Base-by-base conservation (phyloP, 257 asterid genomes). In the Lithospermum erythrorhizon region DNA sequence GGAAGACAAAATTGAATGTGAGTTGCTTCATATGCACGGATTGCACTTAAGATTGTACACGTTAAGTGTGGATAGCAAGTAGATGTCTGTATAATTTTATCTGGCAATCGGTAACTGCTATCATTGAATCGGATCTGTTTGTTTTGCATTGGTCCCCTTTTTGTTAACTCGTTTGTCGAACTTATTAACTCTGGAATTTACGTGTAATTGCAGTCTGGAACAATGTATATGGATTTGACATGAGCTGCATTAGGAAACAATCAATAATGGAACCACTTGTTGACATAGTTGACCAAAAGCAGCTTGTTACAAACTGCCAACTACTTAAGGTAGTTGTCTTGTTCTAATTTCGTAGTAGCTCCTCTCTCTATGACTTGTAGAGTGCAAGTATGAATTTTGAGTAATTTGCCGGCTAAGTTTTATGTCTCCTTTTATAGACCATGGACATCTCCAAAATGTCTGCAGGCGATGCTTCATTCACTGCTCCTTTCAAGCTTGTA, bases 231-330 rank as follows among this genome's bases (percentile, higher is more conserved):
- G 99, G 99, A 63, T 93, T 89, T 65, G 82, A 93, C 69, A 93
- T 93, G 99, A 93, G 95, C 81, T 93, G 99, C 81, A 86, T 93
- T 32, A 78, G 97, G 83, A 89, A 89, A 85, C 96, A 77, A 71
- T 72, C 95, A 67, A 84, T 93, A 63, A 47, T 69, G 69, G 99
- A 93, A 70, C 99, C 99, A 59, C 90, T 93, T 67, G 97, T 93
- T 65, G 99, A 93, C 81, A 84, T 80, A 8, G 99, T 93, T 13
- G 95, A 93, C 55, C 89, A 83, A 80, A 86, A 86, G 21, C 99
- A 93, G 81, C 81, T 93, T 66, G 99, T 86, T 63, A 89, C 97
- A 49, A 86, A 82, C 77, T 74, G 83, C 76, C 94, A 83, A 65
- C 67, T 83, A 65, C 97, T 93, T 61, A 93, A 93, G 99, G 99